Base-by-base conservation (phyloP, 73 alveolate species). In the Paramecium sonneborni region DNA sequence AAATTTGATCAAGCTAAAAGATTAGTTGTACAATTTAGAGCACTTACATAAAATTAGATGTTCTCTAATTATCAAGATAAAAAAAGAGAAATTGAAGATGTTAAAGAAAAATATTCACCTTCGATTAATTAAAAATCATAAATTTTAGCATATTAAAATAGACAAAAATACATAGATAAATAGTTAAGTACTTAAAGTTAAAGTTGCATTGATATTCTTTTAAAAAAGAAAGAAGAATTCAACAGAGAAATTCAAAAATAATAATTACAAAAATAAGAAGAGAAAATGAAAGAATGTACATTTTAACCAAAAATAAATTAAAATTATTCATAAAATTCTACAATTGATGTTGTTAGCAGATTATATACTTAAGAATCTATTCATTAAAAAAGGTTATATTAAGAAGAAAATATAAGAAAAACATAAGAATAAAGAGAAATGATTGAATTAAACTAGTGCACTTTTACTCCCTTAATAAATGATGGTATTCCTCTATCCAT, bases 1-100 rank as follows among this genome's bases (percentile, higher is more conserved):
- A 37, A 74, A 37, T 28, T 37, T 2, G 90, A 79, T 10, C n/a
- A 43, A 20, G 90, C 90, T 23, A 79, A 79, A n/a, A 79, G 55
- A 79, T 79, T 79, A 43, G 90, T 79, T 21, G 24, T 79, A 23
- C 30, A 79, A 79, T 79, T 79, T 24, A 79, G 90, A 46, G 90
- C 90, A 0, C 24, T 79, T 3, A 79, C 90, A 24, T 79, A 79
- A 79, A 44, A 79, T 79, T 15, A 79, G 11, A 38, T 34, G 14
- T 79, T 79, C 15, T 6, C 90, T 0, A 11, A 10, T 11, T 24
- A 79, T 23, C 28, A 32, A 41, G 90, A 79, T 43, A 79, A 44
- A 41, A 79, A 79, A 79, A 79, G 41, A 44, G 69, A 79, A 24
- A 18, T 18, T 14, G 44, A 41, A 7, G 15, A 41, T 43, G 55